Evolutionary conservation across 352 stramenopile species (phyloP), one percentile per base, ranked within the genome.

Genomic region (Pythium sukuiense): DNA sequence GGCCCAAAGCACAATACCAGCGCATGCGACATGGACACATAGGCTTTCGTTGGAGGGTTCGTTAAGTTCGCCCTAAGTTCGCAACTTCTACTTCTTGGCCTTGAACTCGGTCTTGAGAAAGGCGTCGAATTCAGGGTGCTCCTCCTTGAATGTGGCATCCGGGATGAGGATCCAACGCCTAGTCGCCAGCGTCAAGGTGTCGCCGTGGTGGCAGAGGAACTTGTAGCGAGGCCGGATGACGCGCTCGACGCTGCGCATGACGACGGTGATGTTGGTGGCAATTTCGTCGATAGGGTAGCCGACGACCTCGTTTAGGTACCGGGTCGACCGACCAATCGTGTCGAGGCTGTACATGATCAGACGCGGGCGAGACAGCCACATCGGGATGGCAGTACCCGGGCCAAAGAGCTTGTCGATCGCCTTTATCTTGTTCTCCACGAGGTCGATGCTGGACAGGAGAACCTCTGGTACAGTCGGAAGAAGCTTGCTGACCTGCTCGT

Each of bases 311-410:
- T 63, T 62, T 6, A 88, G 53, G 43, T 69, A 90, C 24, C 69
- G 48, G 58, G 80, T 80, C 24, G 81, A 69, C 18, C 66, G 71
- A 13, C 65, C 62, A n/a, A 90, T 64, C 41, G 72, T 53, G 33
- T 61, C 61, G 5, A 74, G 58, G 65, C 83, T 90, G 69, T 63
- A 70, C 79, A 88, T 90, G 35, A 90, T 69, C 24, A 90, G 60
- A 43, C 76, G 77, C 14, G 67, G 61, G 30, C 72, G 78, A 1
- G 35, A 41, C 5, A 63, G 8, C 66, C 81, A 76, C 26, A 76
- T 39, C 2, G 30, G 16, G 6, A 65, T 29, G 0, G 65, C 76
- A 29, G 52, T 55, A 6, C 70, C 70, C 9, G 55, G 35, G 13
- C 82, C 80, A 52, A 85, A 78, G 37, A 86, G 63, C 16, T 72